phyloP scores from a whole-genome alignment of 768 basidiomycete species.

The Suillus weaverae region DNA sequence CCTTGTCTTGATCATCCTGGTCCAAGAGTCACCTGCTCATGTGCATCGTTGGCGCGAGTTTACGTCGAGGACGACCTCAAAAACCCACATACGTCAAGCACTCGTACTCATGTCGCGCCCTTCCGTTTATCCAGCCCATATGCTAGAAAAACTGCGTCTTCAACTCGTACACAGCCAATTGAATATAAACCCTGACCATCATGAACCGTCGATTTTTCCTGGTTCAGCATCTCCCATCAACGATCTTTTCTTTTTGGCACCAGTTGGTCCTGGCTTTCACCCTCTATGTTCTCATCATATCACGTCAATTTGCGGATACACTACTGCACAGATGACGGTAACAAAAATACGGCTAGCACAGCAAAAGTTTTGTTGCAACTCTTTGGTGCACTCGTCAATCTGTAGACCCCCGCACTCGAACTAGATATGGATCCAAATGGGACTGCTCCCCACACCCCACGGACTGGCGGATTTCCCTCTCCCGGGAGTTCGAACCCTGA shows the following conservation, averaged over 20 bases:
- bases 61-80: background rate
- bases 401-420: background rate
- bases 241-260: background rate
- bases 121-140: background rate
- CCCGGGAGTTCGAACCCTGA: background rate
- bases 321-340: background rate
- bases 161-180: background rate
- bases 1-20: background rate
- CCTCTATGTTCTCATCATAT: background rate
- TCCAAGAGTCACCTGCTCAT: background rate
- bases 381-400: background rate
- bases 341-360: background rate
- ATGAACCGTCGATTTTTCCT: background rate
- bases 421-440: background rate
- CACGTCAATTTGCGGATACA: background rate
- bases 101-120: background rate
- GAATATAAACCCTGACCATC: background rate
- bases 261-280: background rate
- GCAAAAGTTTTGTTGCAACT: background rate
- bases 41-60: constrained; percentile 1
- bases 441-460: background rate
- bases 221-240: background rate
- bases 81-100: background rate
- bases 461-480: background rate
- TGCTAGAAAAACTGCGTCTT: background rate